These are phyloP conservation scores for Xerocomus minutiporus DNA, from an alignment of 1,284 basidiomycete species.

Conservation along the genomic window DNA sequence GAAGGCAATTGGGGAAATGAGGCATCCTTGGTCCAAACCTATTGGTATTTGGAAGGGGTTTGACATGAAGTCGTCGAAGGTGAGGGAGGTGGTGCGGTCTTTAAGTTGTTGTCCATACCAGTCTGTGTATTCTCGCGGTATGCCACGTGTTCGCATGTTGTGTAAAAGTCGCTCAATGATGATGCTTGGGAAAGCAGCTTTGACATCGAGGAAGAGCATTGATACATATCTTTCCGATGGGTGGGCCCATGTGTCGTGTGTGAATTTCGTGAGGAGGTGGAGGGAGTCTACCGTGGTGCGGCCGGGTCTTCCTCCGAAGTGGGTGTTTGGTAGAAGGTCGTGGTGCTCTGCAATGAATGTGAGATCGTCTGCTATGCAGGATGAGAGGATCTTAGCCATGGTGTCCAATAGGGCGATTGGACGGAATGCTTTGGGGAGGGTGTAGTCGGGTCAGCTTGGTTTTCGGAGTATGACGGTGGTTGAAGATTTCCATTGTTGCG, in stretches of 20 bases:
- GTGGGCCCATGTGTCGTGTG: not conserved
- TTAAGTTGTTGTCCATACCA: too few species aligned
- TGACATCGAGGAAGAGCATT: not conserved
- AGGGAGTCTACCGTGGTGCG: not conserved
- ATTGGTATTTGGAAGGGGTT: too few species aligned
- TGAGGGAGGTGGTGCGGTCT: too few species aligned
- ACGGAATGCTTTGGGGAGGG: too few species aligned
- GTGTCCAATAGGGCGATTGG: not conserved
- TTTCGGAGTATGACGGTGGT: too few species aligned
- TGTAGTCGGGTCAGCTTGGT: too few species aligned
- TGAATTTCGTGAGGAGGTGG: not conserved
- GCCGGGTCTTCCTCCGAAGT: not conserved
- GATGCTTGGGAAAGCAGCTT: not conserved
- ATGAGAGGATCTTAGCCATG: not conserved
- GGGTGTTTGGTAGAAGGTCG: not conserved
- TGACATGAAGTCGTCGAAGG: too few species aligned
- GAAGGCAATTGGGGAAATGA: too few species aligned
- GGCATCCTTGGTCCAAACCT: too few species aligned
- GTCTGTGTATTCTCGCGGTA: too few species aligned
- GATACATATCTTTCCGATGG: not conserved
- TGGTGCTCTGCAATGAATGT: not conserved
- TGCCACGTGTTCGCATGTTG: not conserved
- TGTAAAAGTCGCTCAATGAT: not conserved
- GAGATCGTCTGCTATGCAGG: not conserved
- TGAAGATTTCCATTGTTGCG: too few species aligned